These are phyloP conservation scores for Fusarium cyanostomum DNA, from an alignment of 2,329 filamentous ascomycete genomes.

Conservation along the genomic window DNA sequence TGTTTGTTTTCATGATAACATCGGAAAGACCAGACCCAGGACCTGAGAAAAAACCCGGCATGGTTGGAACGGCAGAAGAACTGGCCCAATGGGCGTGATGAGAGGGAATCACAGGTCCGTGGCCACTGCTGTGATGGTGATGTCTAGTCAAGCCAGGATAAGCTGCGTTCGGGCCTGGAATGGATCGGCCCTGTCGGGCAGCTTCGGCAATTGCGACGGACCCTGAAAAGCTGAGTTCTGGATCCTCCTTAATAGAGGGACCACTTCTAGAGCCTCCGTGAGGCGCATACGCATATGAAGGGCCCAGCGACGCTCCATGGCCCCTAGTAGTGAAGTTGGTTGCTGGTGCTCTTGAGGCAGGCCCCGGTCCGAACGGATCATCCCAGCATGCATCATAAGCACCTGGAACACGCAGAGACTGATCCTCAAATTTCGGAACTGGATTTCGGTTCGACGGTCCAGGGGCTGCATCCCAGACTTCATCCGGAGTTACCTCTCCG, in stretches of 20 bases:
- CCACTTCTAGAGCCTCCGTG: background rate
- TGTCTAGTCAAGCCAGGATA: slow-evolving; percentile 18
- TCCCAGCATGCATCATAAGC: slow-evolving; percentile 38
- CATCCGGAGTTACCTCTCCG: background rate
- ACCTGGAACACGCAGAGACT: slow-evolving; percentile 26
- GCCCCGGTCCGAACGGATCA: slow-evolving; percentile 1
- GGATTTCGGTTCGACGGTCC: slow-evolving; percentile 1
- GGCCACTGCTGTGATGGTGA: background rate
- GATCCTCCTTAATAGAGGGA: slow-evolving; percentile 3
- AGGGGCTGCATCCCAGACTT: background rate
- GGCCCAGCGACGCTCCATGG: background rate
- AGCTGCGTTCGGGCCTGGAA: slow-evolving; percentile 2
- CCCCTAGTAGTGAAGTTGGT: background rate
- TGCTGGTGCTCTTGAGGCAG: slow-evolving; percentile 1
- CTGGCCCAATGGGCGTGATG: background rate
- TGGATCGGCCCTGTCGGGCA: slow-evolving; percentile 1
- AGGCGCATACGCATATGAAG: background rate
- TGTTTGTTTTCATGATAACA: slow-evolving; percentile 52
- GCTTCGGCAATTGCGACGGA: slow-evolving; percentile 1
- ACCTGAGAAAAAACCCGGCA: slow-evolving; percentile 6
- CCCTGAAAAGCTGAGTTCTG: slow-evolving; percentile 11
- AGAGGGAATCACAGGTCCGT: background rate
- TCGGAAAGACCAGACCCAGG: slow-evolving; percentile 40
- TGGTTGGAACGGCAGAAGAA: background rate
- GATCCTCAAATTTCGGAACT: background rate